Percentiles rank a stretch among this genome's conserved stretches.
Conservation (phyloP, 2,329 filamentous ascomycete species). For the Dactylellina leptospora region DNA sequence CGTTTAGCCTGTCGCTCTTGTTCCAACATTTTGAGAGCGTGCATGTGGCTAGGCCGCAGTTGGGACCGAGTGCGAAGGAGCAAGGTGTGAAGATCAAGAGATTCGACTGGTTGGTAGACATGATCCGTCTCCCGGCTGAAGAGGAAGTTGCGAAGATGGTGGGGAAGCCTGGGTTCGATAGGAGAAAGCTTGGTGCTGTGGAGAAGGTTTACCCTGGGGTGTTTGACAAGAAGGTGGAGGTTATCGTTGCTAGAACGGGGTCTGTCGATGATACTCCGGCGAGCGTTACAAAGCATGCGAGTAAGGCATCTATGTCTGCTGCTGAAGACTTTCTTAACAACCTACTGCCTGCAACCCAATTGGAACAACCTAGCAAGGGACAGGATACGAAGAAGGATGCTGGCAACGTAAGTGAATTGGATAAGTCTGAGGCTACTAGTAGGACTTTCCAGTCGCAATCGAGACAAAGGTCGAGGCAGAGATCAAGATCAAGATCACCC, state of each 20-base stretch:
- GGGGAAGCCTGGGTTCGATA: slow-evolving; percentile 67
- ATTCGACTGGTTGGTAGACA: slow-evolving; percentile 69
- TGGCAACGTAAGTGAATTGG: slow-evolving; percentile 1
- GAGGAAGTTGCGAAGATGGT: slow-evolving; percentile 64
- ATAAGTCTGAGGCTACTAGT: slow-evolving; percentile 31
- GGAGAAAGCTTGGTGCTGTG: slow-evolving; percentile 66
- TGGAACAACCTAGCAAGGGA: neutral
- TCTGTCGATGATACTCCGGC: neutral
- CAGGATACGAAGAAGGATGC: slow-evolving; percentile 16
- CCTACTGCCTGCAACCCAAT: slow-evolving; percentile 9
- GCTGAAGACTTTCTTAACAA: slow-evolving; percentile 52
- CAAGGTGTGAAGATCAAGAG: slow-evolving; percentile 56
- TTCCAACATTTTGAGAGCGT: slow-evolving; percentile 57
- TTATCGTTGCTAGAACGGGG: slow-evolving; percentile 19
- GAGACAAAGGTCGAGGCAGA: slow-evolving; percentile 10
- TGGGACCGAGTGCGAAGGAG: slow-evolving; percentile 55
- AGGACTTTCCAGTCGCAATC: slow-evolving; percentile 27
- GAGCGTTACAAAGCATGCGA: slow-evolving; percentile 23
- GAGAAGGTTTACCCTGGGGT: slow-evolving; percentile 65
- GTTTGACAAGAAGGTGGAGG: slow-evolving; percentile 56
- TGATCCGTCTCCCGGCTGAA: slow-evolving; percentile 69
- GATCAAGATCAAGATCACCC: slow-evolving; percentile 30
- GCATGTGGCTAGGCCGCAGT: slow-evolving; percentile 57
- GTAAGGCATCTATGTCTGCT: slow-evolving; percentile 48
- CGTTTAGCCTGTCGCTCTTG: slow-evolving; percentile 56